Base-by-base conservation (phyloP, 768 basidiomycete species). In the Lentinula guzmanii region DNA sequence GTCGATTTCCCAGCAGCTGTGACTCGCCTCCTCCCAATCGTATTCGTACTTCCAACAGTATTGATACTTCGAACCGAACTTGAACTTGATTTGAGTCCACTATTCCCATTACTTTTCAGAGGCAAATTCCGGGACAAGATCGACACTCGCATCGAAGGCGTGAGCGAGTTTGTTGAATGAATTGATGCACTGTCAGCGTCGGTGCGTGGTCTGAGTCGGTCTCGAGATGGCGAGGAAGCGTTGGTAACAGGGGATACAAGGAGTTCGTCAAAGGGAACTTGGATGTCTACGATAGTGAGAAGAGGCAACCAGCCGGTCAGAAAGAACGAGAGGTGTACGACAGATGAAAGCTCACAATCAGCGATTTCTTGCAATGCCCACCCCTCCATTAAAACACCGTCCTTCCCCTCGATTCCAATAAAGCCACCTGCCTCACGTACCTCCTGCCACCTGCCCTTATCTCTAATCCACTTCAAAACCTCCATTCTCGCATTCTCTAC, bases 291-390 rank as follows among this genome's bases (percentile, higher is more conserved):
- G 11, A 39, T 39, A 54, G 9, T 37, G 10, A 21, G 45, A 50
- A 28, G 5, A 43, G 42, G 31, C 52, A 37, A 35, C n/a, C 52
- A 37, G 34, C 18, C 31, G 24, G 31, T 42, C 35, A 61, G 31
- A 13, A 46, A 41, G 24, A 42, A 58, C 37, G 58, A 21, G 62
- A n/a, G 58, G 37, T 31, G 31, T 28, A 28, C 28, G 28, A 28
- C 28, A 28, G 28, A 28, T 46, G 37, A 13, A 28, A 37, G 78
- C 89, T 66, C 64, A 91, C 93, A 82, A 67, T 90, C 84, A 45
- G 85, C 82, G 43, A 98, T 93, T 69, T 98, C 96, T 70, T 93
- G 89, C 58, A 95, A 70, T 0, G 90, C 86, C 93, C 93, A 97
- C 4, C 80, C 81, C 53, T 96, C 93, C n/a, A 98, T 78, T 4